Percentiles rank a stretch among this genome's conserved stretches.
Evolutionary conservation across 768 basidiomycete genomes (phyloP).

Genomic region (Phanerochaete sordida): DNA sequence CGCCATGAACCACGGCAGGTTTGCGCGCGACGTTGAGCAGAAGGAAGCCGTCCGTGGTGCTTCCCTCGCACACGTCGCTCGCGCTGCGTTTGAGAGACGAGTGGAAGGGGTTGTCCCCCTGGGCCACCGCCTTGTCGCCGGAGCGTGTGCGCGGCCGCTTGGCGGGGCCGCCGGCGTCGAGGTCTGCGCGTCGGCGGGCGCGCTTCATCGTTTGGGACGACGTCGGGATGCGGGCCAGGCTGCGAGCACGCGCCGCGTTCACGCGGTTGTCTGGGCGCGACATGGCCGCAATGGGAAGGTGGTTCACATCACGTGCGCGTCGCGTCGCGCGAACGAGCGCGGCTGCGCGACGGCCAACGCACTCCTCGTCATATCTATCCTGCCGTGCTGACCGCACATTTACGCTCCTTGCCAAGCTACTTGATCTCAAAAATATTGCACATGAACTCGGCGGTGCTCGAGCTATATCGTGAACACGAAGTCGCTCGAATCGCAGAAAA

Average conservation of each 20-base stretch:
- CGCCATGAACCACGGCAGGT: background rate
- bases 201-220: background rate
- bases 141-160: background rate
- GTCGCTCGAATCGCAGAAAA: too few relatives aligned
- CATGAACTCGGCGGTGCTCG: too few relatives aligned
- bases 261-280: background rate
- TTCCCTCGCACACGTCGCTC: slow-evolving; percentile 29
- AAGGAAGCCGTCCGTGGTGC: slow-evolving; percentile 36
- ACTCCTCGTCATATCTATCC: too few relatives aligned
- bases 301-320: background rate
- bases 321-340: background rate
- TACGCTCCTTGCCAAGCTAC: too few relatives aligned
- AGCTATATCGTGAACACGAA: too few relatives aligned
- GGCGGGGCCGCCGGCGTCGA: too few relatives aligned
- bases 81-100: background rate
- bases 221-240: too few relatives aligned
- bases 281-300: background rate
- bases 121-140: background rate
- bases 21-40: slow-evolving; percentile 21
- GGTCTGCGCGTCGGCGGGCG: background rate
- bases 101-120: background rate
- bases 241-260: background rate
- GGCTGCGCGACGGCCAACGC: too few relatives aligned
- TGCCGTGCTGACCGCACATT: too few relatives aligned
- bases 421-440: too few relatives aligned